Evolutionary conservation across 2,329 filamentous ascomycete genomes (phyloP).

Genomic region (Aspergillus amoenus): DNA sequence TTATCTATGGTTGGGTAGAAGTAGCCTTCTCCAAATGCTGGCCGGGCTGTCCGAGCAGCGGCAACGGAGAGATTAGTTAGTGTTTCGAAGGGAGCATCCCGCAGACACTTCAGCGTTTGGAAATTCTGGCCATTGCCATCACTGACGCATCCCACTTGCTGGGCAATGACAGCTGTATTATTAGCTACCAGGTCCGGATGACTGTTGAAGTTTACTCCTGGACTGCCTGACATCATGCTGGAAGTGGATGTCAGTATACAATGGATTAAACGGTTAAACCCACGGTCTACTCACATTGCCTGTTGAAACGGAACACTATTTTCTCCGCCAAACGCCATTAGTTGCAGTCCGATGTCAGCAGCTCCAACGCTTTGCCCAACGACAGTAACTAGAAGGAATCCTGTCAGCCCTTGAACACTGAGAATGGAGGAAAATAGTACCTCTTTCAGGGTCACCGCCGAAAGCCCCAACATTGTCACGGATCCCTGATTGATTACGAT

Average conservation of each 20-base stretch:
- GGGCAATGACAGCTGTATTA: conserved; percentile 24
- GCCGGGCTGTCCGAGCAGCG: conserved; percentile 19
- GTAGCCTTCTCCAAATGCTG: conserved; percentile 20
- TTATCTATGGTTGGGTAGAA: conserved; percentile 25
- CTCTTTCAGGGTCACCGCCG: conserved; percentile 18
- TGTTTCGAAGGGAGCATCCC: conserved; percentile 8
- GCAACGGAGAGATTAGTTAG: conserved; percentile 28
- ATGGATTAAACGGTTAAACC: conserved; percentile 18
- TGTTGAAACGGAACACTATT: conserved; percentile 29
- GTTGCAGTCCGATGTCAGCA: conserved; percentile 28
- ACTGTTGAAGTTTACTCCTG: conserved; percentile 31
- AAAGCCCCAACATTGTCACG: conserved; percentile 18
- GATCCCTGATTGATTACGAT: conserved; percentile 12
- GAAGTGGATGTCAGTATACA: not conserved
- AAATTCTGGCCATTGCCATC: not conserved
- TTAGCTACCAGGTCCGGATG: conserved; percentile 22
- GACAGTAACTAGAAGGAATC: conserved; percentile 21
- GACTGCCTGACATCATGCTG: conserved; percentile 31
- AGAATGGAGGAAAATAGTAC: not conserved
- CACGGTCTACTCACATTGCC: conserved; percentile 15
- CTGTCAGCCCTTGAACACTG: not conserved
- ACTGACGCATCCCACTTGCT: conserved; percentile 12
- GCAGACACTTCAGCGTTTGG: conserved; percentile 24
- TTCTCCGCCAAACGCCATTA: conserved; percentile 25
- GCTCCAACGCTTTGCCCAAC: conserved; percentile 33